Conservation (phyloP, 2,329 filamentous ascomycete genomes). For the Colletotrichum magnum region DNA sequence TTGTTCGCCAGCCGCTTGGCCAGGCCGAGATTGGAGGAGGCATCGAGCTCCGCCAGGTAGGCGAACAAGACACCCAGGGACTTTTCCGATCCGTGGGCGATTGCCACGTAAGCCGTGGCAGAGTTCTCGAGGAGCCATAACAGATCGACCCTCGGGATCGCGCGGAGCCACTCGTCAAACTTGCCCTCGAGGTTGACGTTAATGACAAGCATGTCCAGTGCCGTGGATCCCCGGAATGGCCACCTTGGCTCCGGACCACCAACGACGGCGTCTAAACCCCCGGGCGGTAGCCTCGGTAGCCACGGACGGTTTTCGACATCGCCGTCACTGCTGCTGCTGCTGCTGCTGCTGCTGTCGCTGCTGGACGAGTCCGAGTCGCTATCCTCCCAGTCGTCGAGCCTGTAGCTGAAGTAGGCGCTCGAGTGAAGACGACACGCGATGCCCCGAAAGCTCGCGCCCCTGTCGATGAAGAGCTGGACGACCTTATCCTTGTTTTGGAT, state of each 20-base stretch:
- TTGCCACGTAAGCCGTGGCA: not conserved
- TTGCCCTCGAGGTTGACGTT: not conserved
- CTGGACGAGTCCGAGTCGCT: not conserved
- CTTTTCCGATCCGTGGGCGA: not conserved
- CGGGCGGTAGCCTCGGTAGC: no score
- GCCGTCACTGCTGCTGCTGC: not conserved
- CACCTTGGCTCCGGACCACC: not conserved
- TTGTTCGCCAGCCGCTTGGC: not conserved
- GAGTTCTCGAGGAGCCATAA: constrained; percentile 22
- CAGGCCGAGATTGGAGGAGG: not conserved
- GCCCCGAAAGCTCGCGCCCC: constrained; percentile 19
- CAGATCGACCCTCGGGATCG: not conserved
- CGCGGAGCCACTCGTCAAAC: not conserved
- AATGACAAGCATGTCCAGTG: constrained; percentile 12
- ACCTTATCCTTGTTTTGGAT: not conserved
- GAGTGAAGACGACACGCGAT: not conserved
- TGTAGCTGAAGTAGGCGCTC: not conserved
- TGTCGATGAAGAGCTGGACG: constrained; percentile 2
- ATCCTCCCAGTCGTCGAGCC: not conserved
- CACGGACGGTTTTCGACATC: no score
- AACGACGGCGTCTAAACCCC: not conserved
- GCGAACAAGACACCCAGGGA: not conserved
- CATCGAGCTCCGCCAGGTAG: not conserved
- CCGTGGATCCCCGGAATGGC: not conserved
- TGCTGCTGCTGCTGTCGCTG: not conserved